phyloP scores from a whole-genome alignment of 2,329 filamentous ascomycete genomes.

The Diaporthe citriasiana region DNA sequence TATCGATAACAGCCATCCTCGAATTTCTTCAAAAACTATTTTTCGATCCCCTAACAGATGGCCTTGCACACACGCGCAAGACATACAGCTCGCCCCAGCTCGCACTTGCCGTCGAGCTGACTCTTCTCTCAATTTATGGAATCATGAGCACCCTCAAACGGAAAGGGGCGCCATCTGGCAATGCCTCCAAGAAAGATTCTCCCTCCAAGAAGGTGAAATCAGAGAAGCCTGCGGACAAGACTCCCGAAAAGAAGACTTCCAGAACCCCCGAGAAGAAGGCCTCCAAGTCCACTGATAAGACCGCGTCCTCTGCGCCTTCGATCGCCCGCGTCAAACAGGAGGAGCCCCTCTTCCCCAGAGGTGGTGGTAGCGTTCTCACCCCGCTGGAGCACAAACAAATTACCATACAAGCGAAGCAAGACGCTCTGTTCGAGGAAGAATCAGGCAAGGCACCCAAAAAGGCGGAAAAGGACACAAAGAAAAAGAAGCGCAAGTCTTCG shows the following conservation, averaged over 20 bases:
- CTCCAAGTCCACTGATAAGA: conserved; percentile 45
- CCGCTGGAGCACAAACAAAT: conserved; percentile 98
- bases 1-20: conserved; percentile 44
- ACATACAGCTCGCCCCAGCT: neutral
- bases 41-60: neutral
- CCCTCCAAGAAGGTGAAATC: conserved; percentile 64
- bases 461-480: conserved; percentile 61
- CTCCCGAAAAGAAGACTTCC: conserved; percentile 50
- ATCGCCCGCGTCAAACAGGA: conserved; percentile 76
- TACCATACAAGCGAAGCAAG: conserved; percentile 89
- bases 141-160: conserved; percentile 71
- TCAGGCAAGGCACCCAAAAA: conserved; percentile 66
- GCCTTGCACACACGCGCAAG: neutral
- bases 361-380: conserved; percentile 90
- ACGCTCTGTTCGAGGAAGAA: conserved; percentile 90
- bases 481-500: conserved; percentile 68
- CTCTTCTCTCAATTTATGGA: conserved; percentile 42
- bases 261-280: conserved; percentile 52
- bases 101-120: neutral
- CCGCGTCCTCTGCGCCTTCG: conserved; percentile 30
- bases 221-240: conserved; percentile 51
- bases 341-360: conserved; percentile 91
- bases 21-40: conserved; percentile 35
- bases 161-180: conserved; percentile 68
- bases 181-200: conserved; percentile 63